Conservation (phyloP, 176 grass and related monocot species). For the Alopecurus myosuroides region DNA sequence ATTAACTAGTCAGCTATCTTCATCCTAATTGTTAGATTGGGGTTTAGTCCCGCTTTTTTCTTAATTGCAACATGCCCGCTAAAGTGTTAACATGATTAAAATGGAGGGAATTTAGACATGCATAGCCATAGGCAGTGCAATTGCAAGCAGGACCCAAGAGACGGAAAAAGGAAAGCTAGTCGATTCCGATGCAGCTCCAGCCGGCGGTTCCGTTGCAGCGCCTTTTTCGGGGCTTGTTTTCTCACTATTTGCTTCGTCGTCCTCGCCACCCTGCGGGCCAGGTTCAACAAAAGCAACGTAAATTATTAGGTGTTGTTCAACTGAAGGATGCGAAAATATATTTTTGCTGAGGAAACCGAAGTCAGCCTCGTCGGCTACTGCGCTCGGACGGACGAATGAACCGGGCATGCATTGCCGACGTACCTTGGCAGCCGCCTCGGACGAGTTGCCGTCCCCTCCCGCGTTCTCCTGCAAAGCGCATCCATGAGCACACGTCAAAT, state of each 20-base stretch:
- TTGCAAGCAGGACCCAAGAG: background rate
- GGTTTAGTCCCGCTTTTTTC: no score
- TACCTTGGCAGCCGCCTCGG: constrained; percentile 18
- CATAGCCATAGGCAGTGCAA: background rate
- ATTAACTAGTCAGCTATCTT: no score
- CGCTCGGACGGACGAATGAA: no score
- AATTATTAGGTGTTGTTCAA: background rate
- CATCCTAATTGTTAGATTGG: no score
- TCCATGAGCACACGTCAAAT: background rate
- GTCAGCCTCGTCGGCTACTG: background rate
- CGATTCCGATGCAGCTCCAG: background rate
- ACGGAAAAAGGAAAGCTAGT: background rate
- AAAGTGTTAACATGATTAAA: background rate
- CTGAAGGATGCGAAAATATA: background rate
- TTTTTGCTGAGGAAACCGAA: background rate
- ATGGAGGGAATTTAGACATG: background rate
- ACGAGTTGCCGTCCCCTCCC: background rate
- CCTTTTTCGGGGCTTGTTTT: background rate
- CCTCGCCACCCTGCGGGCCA: background rate
- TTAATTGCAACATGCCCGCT: background rate
- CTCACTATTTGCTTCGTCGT: background rate
- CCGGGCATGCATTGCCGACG: background rate
- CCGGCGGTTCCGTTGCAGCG: background rate
- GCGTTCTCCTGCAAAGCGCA: background rate
- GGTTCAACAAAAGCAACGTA: background rate